Conservation (phyloP, 2,329 filamentous ascomycete genomes). For the Clonostachys rhizophaga region DNA sequence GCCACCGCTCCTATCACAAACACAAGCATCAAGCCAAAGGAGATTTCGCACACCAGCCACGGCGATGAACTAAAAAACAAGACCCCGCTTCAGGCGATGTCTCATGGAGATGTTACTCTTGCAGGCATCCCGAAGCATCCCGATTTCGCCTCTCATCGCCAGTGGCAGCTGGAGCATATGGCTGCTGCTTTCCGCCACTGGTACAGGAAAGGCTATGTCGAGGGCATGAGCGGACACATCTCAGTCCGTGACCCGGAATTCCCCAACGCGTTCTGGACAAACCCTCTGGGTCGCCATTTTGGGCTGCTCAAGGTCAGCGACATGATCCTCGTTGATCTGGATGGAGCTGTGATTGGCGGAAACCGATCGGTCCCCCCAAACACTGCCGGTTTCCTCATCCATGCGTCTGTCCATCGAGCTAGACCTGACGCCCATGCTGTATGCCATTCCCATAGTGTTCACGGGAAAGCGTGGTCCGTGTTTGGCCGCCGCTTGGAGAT, state of each 20-base stretch:
- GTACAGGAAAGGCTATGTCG: constrained; percentile 58
- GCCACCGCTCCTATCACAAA: too few species aligned
- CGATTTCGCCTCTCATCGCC: background rate
- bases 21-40: too few species aligned
- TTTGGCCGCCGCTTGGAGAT: constrained; percentile 63
- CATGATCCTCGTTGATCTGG: constrained; percentile 61
- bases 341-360: constrained; percentile 29
- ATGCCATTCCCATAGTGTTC: constrained; percentile 61
- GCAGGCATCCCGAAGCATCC: background rate
- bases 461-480: constrained; percentile 62
- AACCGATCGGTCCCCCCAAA: constrained; percentile 51
- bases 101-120: too few species aligned
- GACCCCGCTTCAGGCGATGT: too few species aligned
- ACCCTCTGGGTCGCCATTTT: constrained; percentile 64
- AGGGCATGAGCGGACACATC: constrained; percentile 67
- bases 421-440: constrained; percentile 62
- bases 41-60: too few species aligned
- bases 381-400: constrained; percentile 65
- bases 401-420: constrained; percentile 55
- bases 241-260: constrained; percentile 59
- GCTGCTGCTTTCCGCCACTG: constrained; percentile 65
- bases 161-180: constrained; percentile 51
- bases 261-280: constrained; percentile 56
- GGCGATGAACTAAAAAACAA: too few species aligned
- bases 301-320: constrained; percentile 62